Base-by-base conservation (phyloP, 495 filamentous ascomycete species). In the Penicillium turbatum region DNA sequence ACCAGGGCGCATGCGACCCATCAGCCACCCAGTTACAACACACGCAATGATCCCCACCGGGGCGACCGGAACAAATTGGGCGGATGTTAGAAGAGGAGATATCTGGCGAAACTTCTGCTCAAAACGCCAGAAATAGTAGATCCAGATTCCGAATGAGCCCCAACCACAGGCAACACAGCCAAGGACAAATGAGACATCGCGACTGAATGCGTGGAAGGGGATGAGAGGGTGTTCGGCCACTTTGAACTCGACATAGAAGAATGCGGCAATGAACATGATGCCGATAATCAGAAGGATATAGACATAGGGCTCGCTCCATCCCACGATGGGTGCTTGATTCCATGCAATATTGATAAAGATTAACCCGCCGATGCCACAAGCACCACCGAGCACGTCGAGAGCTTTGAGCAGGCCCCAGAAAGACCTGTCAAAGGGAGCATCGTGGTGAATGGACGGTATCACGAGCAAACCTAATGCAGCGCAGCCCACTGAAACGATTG, bases 331-430 rank as follows among this genome's bases (percentile, higher is more conserved):
- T 1, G 65, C 74, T 59, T 81, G 78, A 55, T 80, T 81, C 72
- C 72, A 78, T 0, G 77, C 74, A 35, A 81, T 66, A 41, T 80
- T 79, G 30, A 78, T 63, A 5, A 89, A 64, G 1, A 87, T 65
- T 13, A 89, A 63, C 1, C 75, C 81, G 2, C 68, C 59, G 5
- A 88, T 76, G 5, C 86, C 86, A 6, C 75, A 67, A 11, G 73
- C 26, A 7, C 74, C 74, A 5, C 84, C 84, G 1, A 71, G 24
- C 9, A 72, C 55, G 58, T 89, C 86, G 9, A 85, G 40, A 16
- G 48, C 51, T 43, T 62, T 62, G 31, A 59, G 29, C 11, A 62
- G 37, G 29, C 51, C 43, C 7, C 38, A 0, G 16, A 52, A 51
- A 8, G 52, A 49, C 2, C 32, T 48, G 10, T 55, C 44, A 7